Conservation (phyloP, 2,329 filamentous ascomycete genomes). For the Fusarium anguioides region DNA sequence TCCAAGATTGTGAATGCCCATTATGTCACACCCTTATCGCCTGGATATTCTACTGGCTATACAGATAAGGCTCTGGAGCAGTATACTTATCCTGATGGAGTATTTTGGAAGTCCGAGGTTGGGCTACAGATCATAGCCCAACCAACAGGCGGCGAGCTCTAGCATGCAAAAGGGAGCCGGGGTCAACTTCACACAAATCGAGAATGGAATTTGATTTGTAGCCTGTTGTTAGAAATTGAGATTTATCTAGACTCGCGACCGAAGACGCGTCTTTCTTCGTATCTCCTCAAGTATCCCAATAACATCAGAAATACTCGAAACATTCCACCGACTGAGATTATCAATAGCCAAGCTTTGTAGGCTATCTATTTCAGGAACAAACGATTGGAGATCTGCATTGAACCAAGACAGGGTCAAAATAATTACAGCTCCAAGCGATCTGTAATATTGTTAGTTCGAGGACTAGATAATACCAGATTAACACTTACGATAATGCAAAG, state of each 20-base stretch:
- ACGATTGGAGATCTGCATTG: background rate
- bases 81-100: background rate
- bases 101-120: background rate
- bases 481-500: background rate
- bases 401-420: background rate
- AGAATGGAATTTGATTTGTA: too few relatives aligned
- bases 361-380: background rate
- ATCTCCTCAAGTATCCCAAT: background rate
- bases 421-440: background rate
- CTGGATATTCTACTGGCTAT: background rate
- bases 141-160: background rate
- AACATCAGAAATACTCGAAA: background rate
- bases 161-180: too few relatives aligned
- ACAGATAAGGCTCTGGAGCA: background rate
- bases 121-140: background rate
- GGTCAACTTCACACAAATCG: too few relatives aligned
- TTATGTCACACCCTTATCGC: background rate
- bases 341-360: background rate
- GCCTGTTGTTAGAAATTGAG: too few relatives aligned
- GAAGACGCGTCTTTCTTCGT: background rate
- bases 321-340: background rate
- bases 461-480: too few relatives aligned
- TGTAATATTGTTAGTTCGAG: background rate
- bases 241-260: background rate
- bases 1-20: background rate